Evolutionary conservation across 2,329 filamentous ascomycete species (phyloP).

Genomic region (Xylaria sp.): DNA sequence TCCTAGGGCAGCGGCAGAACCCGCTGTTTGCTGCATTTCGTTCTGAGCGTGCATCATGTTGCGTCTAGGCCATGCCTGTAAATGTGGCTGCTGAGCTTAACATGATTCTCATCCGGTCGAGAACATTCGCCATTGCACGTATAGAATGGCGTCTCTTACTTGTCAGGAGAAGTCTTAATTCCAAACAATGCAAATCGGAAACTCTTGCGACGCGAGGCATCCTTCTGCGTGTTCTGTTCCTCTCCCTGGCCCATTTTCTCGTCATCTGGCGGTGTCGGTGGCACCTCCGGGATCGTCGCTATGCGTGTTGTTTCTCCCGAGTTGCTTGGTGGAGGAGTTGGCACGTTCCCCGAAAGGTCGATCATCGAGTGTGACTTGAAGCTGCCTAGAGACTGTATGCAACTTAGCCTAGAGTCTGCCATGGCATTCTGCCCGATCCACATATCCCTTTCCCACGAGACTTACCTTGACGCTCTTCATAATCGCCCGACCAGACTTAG

Average conservation of each 20-base stretch:
- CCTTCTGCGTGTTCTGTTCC: constrained; percentile 42
- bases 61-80: constrained; percentile 9
- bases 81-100: background rate
- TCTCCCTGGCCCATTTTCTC: constrained; percentile 40
- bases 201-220: constrained; percentile 47
- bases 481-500: constrained; percentile 45
- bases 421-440: constrained; percentile 5
- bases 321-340: constrained; percentile 48
- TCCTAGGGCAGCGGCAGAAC: background rate
- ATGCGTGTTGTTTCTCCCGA: constrained; percentile 47
- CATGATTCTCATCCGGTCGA: background rate
- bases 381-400: constrained; percentile 47
- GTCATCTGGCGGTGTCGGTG: constrained; percentile 48
- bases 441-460: background rate
- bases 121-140: constrained; percentile 1
- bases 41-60: background rate
- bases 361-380: constrained; percentile 47
- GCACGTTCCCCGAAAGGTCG: constrained; percentile 41
- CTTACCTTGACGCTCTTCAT: constrained; percentile 47
- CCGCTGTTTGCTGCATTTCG: constrained; percentile 2
- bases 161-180: constrained; percentile 23
- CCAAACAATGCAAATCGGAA: constrained; percentile 48
- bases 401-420: constrained; percentile 37
- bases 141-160: constrained; percentile 28
- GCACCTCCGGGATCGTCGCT: constrained; percentile 46